Evolutionary conservation across 2,329 filamentous ascomycete genomes (phyloP).

Genomic region (Fusarium equiseti): DNA sequence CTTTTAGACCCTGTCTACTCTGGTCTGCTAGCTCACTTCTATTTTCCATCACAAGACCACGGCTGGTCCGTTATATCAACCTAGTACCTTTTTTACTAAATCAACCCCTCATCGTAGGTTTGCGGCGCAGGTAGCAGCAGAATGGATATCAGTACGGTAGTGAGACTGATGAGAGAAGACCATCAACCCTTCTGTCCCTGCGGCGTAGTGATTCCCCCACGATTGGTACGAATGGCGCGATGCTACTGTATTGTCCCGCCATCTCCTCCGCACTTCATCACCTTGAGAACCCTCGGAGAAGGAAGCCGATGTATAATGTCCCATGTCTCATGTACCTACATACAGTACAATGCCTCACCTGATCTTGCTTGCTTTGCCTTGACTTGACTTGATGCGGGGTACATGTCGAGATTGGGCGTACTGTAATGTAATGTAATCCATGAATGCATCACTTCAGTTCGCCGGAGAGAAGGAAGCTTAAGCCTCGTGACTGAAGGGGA

Average conservation of each 20-base stretch:
- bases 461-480: constrained; percentile 1
- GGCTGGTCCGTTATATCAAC: constrained; percentile 36
- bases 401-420: neutral
- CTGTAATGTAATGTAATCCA: constrained; percentile 3
- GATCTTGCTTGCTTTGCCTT: neutral
- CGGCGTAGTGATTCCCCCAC: constrained; percentile 41
- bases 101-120: constrained; percentile 33
- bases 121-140: constrained; percentile 8
- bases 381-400: neutral
- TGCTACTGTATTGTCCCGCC: constrained; percentile 23
- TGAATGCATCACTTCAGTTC: constrained; percentile 9
- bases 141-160: neutral
- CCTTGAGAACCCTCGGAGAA: constrained; percentile 16
- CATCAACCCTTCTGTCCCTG: constrained; percentile 12
- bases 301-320: constrained; percentile 35
- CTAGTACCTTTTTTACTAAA: constrained; percentile 38
- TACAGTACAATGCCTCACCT: constrained; percentile 2
- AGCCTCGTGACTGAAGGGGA: neutral
- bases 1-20: constrained; percentile 26
- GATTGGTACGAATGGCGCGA: constrained; percentile 45
- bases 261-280: constrained; percentile 26
- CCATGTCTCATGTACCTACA: constrained; percentile 34
- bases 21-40: constrained; percentile 14
- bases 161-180: neutral
- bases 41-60: constrained; percentile 46